These are phyloP conservation scores for Dichomitus squalens DNA, from an alignment of 1,284 basidiomycete genomes.

Conservation along the genomic window DNA sequence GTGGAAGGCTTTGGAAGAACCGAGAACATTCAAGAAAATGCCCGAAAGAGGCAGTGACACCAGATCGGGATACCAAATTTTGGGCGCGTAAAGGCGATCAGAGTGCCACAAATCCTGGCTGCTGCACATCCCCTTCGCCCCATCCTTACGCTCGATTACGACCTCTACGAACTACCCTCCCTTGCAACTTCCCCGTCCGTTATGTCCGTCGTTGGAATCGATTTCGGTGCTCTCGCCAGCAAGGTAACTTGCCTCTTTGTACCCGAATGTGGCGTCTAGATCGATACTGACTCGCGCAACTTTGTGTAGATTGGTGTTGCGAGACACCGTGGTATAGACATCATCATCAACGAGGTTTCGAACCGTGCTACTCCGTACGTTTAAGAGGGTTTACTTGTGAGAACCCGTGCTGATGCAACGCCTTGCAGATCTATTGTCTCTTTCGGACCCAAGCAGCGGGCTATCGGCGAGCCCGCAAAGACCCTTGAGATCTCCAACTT, in stretches of 20 bases:
- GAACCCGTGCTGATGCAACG: background rate
- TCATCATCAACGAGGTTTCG: constrained; percentile 94
- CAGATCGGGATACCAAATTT: constrained; percentile 31
- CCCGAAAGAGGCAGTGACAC: constrained; percentile 18
- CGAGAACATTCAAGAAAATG: constrained; percentile 28
- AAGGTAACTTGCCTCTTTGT: constrained; percentile 61
- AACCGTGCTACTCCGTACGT: constrained; percentile 91
- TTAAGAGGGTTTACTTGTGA: background rate
- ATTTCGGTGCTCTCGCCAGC: constrained; percentile 87
- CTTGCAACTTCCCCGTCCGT: constrained; percentile 20
- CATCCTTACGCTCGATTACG: constrained; percentile 23
- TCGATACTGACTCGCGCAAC: constrained; percentile 21
- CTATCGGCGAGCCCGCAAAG: constrained; percentile 92
- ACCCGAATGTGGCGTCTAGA: constrained; percentile 8
- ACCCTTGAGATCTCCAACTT: constrained; percentile 98
- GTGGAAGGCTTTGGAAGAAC: constrained; percentile 22
- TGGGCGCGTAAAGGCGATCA: constrained; percentile 34
- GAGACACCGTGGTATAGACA: constrained; percentile 91
- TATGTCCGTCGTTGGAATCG: constrained; percentile 91
- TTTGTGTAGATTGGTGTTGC: constrained; percentile 83
- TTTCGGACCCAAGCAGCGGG: constrained; percentile 86
- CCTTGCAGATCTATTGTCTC: constrained; percentile 81
- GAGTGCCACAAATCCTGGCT: constrained; percentile 9
- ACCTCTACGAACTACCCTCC: constrained; percentile 18
- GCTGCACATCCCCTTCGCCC: constrained; percentile 6